Conservation (phyloP, 257 asterid species). For the Asclepias syriaca region DNA sequence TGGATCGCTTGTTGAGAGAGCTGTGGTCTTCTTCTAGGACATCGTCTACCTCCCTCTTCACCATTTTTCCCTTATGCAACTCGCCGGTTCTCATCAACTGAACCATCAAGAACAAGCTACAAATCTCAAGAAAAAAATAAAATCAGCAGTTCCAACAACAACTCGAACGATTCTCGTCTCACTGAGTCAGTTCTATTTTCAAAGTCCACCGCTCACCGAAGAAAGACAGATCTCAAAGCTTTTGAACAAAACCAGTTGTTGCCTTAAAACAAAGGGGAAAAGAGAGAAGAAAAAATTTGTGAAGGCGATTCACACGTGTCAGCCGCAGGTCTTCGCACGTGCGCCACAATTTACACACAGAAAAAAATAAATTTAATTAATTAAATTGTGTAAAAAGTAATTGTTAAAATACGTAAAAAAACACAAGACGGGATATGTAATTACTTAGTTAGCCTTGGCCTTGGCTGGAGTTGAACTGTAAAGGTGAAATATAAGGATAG, state of each 20-base stretch:
- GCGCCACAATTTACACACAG: not conserved
- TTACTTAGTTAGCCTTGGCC: not conserved
- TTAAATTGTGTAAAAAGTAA: too few species aligned
- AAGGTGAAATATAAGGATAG: not conserved
- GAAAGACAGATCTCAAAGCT: conserved; percentile 13
- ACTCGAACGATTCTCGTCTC: not conserved
- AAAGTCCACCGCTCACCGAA: conserved; percentile 2
- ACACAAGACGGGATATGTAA: too few species aligned
- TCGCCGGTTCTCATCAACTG: conserved; percentile 31
- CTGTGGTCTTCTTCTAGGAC: conserved; percentile 40
- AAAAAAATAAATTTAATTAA: not conserved
- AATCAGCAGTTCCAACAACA: not conserved
- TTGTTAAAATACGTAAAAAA: too few species aligned
- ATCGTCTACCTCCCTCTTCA: conserved; percentile 40
- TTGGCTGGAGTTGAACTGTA: not conserved
- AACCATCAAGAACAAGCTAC: conserved; percentile 28
- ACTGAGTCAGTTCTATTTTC: conserved; percentile 11
- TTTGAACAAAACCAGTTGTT: not conserved
- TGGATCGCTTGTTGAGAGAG: conserved; percentile 41
- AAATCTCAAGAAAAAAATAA: too few species aligned
- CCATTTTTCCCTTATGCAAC: conserved; percentile 29
- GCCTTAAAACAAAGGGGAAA: not conserved
- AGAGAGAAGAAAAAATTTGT: too few species aligned
- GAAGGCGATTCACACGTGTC: conserved; percentile 24
- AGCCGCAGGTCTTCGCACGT: not conserved